phyloP scores from a whole-genome alignment of 306 rosid species.

The Castanea crenata region DNA sequence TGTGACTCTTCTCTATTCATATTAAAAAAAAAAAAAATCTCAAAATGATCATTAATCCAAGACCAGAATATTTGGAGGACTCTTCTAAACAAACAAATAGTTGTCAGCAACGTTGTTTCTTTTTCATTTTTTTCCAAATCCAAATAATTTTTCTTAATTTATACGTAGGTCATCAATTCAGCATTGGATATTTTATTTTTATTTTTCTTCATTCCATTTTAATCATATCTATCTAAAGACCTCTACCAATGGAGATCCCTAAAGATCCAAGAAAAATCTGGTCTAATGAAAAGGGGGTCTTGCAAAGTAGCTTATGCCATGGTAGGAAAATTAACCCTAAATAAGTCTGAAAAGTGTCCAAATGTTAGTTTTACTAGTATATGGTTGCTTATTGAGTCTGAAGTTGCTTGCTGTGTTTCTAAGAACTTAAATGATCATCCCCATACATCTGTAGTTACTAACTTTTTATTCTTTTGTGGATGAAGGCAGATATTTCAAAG shows the following conservation, averaged over 20 bases:
- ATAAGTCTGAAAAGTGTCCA: background rate
- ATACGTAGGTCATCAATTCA: too few relatives aligned
- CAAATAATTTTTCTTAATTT: too few relatives aligned
- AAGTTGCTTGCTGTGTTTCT: background rate
- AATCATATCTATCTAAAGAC: background rate
- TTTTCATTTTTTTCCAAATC: too few relatives aligned
- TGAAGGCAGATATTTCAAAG: slow-evolving; percentile 77
- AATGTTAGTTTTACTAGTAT: background rate
- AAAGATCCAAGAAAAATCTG: background rate
- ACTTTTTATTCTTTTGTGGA: slow-evolving; percentile 42
- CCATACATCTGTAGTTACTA: slow-evolving; percentile 12
- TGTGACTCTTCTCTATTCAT: background rate
- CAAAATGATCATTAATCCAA: too few relatives aligned
- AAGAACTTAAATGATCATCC: background rate
- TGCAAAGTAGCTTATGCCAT: background rate
- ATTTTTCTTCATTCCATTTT: background rate
- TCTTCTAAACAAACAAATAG: too few relatives aligned
- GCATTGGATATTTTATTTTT: background rate
- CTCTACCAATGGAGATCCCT: background rate
- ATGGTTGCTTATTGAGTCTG: background rate
- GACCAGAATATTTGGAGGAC: too few relatives aligned
- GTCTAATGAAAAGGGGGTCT: background rate
- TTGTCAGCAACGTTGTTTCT: too few relatives aligned
- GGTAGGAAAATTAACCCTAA: background rate
- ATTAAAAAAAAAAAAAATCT: too few relatives aligned